phyloP scores from a whole-genome alignment of 2,329 filamentous ascomycete species.

The Stachybotrys echinatus region DNA sequence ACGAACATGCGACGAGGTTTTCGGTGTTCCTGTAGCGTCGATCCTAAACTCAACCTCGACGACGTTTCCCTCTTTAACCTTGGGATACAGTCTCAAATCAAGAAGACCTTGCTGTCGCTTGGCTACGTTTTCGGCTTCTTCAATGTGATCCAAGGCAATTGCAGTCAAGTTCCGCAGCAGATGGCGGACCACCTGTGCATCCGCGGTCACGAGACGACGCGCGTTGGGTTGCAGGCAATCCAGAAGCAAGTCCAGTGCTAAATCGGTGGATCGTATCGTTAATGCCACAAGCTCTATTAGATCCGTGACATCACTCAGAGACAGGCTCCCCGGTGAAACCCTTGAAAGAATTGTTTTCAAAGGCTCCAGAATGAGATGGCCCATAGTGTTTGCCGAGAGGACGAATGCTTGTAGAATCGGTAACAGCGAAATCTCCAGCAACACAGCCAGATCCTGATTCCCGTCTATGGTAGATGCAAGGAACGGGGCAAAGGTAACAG shows the following conservation, averaged over 20 bases:
- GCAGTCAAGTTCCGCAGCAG: slow-evolving; percentile 26
- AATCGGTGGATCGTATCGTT: slow-evolving; percentile 7
- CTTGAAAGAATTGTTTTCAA: slow-evolving; percentile 6
- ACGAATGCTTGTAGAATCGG: slow-evolving; percentile 2
- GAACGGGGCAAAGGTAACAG: not conserved
- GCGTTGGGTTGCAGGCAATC: slow-evolving; percentile 23
- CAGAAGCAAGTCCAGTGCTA: slow-evolving; percentile 9
- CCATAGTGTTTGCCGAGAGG: slow-evolving; percentile 4
- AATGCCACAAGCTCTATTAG: slow-evolving; percentile 9
- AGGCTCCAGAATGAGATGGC: slow-evolving; percentile 4
- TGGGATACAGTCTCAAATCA: not conserved
- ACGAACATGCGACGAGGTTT: slow-evolving; percentile 5
- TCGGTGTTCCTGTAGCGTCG: slow-evolving; percentile 1
- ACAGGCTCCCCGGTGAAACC: slow-evolving; percentile 1
- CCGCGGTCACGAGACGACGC: slow-evolving; percentile 18
- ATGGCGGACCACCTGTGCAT: slow-evolving; percentile 16
- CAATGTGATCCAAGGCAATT: slow-evolving; percentile 33
- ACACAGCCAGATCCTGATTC: accelerated
- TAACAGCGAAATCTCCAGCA: not conserved
- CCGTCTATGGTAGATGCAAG: not conserved
- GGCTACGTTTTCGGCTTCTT: slow-evolving; percentile 17
- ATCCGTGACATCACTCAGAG: not conserved
- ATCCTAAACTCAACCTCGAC: slow-evolving; percentile 8
- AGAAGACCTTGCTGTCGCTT: not conserved
- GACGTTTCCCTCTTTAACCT: not conserved